These are phyloP conservation scores for Amauroascus verrucosus DNA, from an alignment of 2,329 filamentous ascomycete species.

Conservation along the genomic window DNA sequence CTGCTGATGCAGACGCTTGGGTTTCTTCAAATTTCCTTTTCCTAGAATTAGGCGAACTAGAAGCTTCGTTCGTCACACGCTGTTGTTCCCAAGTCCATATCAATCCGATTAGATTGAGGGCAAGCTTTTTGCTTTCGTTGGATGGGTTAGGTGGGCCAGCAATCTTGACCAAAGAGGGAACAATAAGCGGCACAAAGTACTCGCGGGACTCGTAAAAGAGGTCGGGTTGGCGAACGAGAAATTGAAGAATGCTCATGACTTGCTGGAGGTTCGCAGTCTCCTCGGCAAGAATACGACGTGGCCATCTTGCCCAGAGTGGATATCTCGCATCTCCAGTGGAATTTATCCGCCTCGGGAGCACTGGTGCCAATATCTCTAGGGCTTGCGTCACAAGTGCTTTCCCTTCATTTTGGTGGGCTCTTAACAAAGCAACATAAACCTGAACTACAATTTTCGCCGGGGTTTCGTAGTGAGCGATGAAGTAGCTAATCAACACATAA, in stretches of 20 bases:
- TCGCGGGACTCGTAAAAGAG: constrained; percentile 93
- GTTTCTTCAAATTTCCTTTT: constrained; percentile 70
- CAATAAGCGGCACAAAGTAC: constrained; percentile 79
- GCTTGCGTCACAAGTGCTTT: constrained; percentile 86
- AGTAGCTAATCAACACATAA: constrained; percentile 94
- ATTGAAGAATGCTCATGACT: constrained; percentile 94
- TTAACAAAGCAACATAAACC: constrained; percentile 82
- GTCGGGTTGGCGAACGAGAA: constrained; percentile 82
- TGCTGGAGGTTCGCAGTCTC: constrained; percentile 93
- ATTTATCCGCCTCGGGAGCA: constrained; percentile 72
- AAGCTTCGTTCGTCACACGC: constrained; percentile 50
- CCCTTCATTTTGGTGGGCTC: constrained; percentile 91
- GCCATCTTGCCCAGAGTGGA: constrained; percentile 80
- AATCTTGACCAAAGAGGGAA: constrained; percentile 79
- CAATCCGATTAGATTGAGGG: constrained; percentile 78
- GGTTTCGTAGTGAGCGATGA: constrained; percentile 94
- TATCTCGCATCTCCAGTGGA: constrained; percentile 51
- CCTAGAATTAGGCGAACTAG: constrained; percentile 60
- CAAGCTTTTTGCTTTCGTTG: constrained; percentile 83
- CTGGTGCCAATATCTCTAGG: constrained; percentile 86
- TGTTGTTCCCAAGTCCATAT: constrained; percentile 90
- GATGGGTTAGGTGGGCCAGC: constrained; percentile 68
- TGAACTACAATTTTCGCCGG: constrained; percentile 92
- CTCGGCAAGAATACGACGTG: constrained; percentile 81
- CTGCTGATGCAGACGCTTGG: constrained; percentile 45